These are phyloP conservation scores for Nepenthes alata DNA, from an alignment of 179 eudicot species.

Conservation along the genomic window DNA sequence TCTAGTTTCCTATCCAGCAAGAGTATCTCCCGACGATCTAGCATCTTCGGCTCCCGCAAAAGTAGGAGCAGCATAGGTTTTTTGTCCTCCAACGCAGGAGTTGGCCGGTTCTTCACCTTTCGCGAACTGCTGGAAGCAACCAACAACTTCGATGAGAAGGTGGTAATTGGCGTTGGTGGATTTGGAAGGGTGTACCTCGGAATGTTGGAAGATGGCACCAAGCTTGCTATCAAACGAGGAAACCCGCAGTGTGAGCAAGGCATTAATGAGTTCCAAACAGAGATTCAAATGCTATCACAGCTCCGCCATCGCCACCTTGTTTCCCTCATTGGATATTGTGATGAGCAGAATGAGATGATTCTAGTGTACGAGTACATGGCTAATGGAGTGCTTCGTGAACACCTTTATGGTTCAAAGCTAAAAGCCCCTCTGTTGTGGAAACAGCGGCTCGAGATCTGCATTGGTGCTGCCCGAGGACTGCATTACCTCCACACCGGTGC, in stretches of 20 bases:
- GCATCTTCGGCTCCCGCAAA: constrained; percentile 26
- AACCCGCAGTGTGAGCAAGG: constrained; percentile 85
- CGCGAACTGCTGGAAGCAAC: constrained; percentile 51
- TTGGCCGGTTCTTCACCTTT: constrained; percentile 54
- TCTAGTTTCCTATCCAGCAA: constrained; percentile 49
- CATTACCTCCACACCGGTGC: constrained; percentile 96
- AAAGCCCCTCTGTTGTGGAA: constrained; percentile 49
- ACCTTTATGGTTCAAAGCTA: constrained; percentile 49
- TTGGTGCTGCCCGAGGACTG: constrained; percentile 77
- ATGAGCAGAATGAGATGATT: constrained; percentile 75
- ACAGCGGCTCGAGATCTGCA: constrained; percentile 79
- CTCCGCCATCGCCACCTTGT: constrained; percentile 84
- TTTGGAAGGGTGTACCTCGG: constrained; percentile 87
- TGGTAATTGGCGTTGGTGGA: constrained; percentile 79
- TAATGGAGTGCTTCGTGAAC: constrained; percentile 83
- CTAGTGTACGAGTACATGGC: constrained; percentile 88
- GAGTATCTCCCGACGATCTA: constrained; percentile 18
- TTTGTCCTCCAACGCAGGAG: constrained; percentile 39
- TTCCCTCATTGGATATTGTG: constrained; percentile 81
- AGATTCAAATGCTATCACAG: constrained; percentile 75
- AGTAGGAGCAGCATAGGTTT: constrained; percentile 30
- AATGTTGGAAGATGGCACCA: constrained; percentile 49
- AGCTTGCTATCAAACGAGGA: constrained; percentile 67
- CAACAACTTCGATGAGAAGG: constrained; percentile 55
- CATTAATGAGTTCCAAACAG: constrained; percentile 75